These are phyloP conservation scores for Vicia sativa DNA, from an alignment of 306 rosid species.

Conservation along the genomic window DNA sequence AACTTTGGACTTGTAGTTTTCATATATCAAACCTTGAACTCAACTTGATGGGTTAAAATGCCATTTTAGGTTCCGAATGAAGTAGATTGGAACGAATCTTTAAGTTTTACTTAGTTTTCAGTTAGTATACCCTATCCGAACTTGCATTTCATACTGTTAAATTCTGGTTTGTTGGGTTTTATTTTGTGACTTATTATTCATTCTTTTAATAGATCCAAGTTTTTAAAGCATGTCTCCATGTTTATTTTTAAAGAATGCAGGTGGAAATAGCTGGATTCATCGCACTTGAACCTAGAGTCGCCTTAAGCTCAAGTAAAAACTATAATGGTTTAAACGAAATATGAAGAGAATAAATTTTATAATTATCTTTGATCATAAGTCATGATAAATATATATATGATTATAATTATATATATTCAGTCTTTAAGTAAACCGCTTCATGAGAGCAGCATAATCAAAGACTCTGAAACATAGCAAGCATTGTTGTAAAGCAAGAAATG, in stretches of 20 bases:
- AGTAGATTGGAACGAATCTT: background rate
- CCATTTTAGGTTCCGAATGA: slow-evolving; percentile 5
- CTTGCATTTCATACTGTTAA: background rate
- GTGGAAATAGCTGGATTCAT: background rate
- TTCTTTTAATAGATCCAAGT: background rate
- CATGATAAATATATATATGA: background rate
- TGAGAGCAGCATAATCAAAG: slow-evolving; percentile 10
- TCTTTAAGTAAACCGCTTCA: background rate
- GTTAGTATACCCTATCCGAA: background rate
- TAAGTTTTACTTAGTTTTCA: background rate
- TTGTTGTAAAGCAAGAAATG: slow-evolving; percentile 3
- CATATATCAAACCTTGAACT: slow-evolving; percentile 27
- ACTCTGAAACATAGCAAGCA: slow-evolving; percentile 2
- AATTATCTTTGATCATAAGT: slow-evolving; percentile 1
- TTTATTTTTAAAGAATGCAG: background rate
- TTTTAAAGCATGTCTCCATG: background rate
- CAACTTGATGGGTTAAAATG: slow-evolving; percentile 19
- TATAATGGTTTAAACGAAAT: background rate
- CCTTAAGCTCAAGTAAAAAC: background rate
- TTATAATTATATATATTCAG: slow-evolving; percentile 3
- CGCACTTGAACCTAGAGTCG: background rate
- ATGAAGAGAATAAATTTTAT: background rate
- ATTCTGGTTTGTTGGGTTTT: background rate
- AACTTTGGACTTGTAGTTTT: background rate
- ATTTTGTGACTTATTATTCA: background rate